Percentiles rank a stretch among this genome's conserved stretches.
These are phyloP conservation scores for Sarocladium oryzae DNA, from an alignment of 2,329 filamentous ascomycete species.

Conservation along the genomic window DNA sequence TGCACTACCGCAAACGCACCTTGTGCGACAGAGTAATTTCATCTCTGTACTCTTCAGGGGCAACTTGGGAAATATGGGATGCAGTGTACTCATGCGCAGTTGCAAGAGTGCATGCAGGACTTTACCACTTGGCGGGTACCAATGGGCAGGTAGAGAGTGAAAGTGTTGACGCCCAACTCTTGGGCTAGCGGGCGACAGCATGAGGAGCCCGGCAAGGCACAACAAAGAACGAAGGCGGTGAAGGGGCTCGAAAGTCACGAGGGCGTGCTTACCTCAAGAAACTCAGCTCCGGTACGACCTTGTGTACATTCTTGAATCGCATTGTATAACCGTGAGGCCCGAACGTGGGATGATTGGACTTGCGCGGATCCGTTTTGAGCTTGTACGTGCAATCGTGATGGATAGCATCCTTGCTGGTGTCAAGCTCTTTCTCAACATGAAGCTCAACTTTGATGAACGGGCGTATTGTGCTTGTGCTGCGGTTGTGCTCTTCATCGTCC, in stretches of 20 bases:
- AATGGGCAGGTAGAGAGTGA: too few relatives aligned
- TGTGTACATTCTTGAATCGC: constrained; percentile 49
- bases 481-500: constrained; percentile 23
- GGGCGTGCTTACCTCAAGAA: constrained; percentile 58
- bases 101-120: background rate
- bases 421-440: constrained; percentile 61
- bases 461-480: constrained; percentile 38
- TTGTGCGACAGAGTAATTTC: too few relatives aligned
- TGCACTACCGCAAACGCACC: too few relatives aligned
- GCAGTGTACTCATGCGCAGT: background rate
- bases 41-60: too few relatives aligned
- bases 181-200: background rate
- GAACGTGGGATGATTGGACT: constrained; percentile 60
- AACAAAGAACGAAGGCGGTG: background rate
- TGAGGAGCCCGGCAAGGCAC: background rate
- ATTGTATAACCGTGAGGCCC: constrained; percentile 44
- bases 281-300: constrained; percentile 62
- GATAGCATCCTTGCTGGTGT: constrained; percentile 21
- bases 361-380: constrained; percentile 46
- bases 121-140: too few relatives aligned
- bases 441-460: constrained; percentile 75
- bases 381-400: constrained; percentile 51
- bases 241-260: constrained; percentile 8
- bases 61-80: background rate
- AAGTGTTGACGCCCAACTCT: background rate